These are phyloP conservation scores for Epichloe brachyelytri DNA, from an alignment of 2,329 filamentous ascomycete genomes.

Conservation along the genomic window DNA sequence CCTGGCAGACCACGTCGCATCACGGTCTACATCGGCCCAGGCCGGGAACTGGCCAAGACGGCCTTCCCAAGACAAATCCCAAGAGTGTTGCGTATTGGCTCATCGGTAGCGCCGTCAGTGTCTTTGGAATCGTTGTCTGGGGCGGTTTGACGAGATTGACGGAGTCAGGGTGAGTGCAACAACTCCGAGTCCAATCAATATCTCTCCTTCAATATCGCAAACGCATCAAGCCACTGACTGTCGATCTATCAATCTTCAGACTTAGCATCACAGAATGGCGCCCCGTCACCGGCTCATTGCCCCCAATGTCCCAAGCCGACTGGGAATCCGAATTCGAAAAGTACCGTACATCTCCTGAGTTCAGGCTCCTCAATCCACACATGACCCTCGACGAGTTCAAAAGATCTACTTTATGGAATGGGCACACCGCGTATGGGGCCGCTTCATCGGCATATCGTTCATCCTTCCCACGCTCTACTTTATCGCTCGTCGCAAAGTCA, in stretches of 20 bases:
- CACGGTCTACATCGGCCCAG: slow-evolving; percentile 9
- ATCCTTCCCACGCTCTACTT: slow-evolving; percentile 83
- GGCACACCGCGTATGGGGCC: slow-evolving; percentile 89
- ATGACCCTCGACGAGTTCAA: slow-evolving; percentile 95
- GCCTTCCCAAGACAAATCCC: slow-evolving; percentile 49
- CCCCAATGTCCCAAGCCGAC: slow-evolving; percentile 62
- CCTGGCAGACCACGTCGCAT: slow-evolving; percentile 15
- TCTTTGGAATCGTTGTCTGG: slow-evolving; percentile 94
- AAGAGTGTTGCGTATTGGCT: slow-evolving; percentile 86
- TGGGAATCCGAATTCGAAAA: slow-evolving; percentile 92
- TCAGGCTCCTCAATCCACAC: slow-evolving; percentile 77
- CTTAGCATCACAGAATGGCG: slow-evolving; percentile 98
- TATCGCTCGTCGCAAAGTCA: slow-evolving; percentile 65
- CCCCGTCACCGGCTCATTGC: slow-evolving; percentile 84
- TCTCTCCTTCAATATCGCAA: not conserved
- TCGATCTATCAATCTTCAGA: slow-evolving; percentile 28
- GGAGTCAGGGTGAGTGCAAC: slow-evolving; percentile 66
- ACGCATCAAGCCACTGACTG: not conserved
- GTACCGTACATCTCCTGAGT: slow-evolving; percentile 88
- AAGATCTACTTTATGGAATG: slow-evolving; percentile 99
- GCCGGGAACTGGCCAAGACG: slow-evolving; percentile 18
- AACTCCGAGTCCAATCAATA: not conserved
- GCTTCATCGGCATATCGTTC: slow-evolving; percentile 81
- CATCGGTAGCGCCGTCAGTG: slow-evolving; percentile 76
- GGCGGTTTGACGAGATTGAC: slow-evolving; percentile 88